Evolutionary conservation across 306 rosid species (phyloP).

Genomic region (Trifolium fragiferum): DNA sequence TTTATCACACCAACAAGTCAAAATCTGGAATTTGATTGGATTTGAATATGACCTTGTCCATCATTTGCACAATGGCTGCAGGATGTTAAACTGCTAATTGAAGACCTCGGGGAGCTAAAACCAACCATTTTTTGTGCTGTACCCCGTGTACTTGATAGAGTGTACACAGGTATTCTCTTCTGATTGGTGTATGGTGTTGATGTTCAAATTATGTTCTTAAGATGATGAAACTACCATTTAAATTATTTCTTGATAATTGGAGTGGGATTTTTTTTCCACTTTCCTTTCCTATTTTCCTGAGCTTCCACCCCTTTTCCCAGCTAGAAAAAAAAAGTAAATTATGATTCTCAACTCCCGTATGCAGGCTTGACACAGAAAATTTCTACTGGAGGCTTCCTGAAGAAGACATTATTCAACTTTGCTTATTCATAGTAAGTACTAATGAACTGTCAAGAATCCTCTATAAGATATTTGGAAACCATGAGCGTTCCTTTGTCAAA

Average conservation of each 20-base stretch:
- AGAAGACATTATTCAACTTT: slow-evolving; percentile 68
- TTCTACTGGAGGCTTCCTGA: slow-evolving; percentile 75
- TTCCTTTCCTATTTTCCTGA: slow-evolving; percentile 25
- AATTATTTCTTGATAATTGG: slow-evolving; percentile 37
- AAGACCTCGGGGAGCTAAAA: slow-evolving; percentile 89
- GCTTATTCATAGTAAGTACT: slow-evolving; percentile 80
- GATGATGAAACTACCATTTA: slow-evolving; percentile 16
- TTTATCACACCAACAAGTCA: slow-evolving; percentile 1
- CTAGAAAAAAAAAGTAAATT: neutral
- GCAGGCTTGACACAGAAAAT: slow-evolving; percentile 88
- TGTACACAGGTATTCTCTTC: slow-evolving; percentile 65
- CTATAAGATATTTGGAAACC: slow-evolving; percentile 23
- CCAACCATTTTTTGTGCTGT: slow-evolving; percentile 96
- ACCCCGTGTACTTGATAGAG: slow-evolving; percentile 95
- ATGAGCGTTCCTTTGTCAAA: neutral
- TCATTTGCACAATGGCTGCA: slow-evolving; percentile 45
- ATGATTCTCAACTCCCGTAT: slow-evolving; percentile 31
- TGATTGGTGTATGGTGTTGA: slow-evolving; percentile 22
- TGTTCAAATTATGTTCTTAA: slow-evolving; percentile 33
- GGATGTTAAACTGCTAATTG: slow-evolving; percentile 90
- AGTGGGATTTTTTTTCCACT: neutral
- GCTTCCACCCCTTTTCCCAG: neutral
- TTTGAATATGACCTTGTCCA: slow-evolving; percentile 22
- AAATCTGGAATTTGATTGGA: slow-evolving; percentile 21
- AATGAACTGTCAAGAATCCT: slow-evolving; percentile 16